These are phyloP conservation scores for Psilocybe cubensis DNA, from an alignment of 768 basidiomycete species.

Conservation along the genomic window DNA sequence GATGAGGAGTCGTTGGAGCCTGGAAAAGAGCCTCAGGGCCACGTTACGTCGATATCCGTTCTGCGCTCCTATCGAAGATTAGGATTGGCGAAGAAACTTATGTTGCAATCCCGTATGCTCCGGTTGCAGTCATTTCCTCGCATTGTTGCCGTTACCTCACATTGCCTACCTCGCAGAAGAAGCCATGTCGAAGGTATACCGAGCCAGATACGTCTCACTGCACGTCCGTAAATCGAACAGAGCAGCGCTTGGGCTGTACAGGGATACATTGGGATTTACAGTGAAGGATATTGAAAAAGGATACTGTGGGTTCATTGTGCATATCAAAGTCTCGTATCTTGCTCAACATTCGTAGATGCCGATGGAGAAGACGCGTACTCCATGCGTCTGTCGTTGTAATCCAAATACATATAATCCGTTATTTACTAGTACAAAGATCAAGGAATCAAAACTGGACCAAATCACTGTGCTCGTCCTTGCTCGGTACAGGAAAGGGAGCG, in stretches of 20 bases:
- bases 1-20: constrained; percentile 61
- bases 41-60: constrained; percentile 97
- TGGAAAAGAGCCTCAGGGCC: constrained; percentile 80
- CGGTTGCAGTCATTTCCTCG: neutral
- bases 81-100: constrained; percentile 93
- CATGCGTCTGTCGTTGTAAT: constrained; percentile 73
- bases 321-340: neutral
- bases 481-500: neutral
- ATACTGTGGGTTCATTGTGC: constrained; percentile 66
- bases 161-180: constrained; percentile 61
- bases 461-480: constrained; percentile 11
- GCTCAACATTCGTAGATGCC: constrained; percentile 60
- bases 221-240: constrained; percentile 97
- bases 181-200: constrained; percentile 89
- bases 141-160: neutral
- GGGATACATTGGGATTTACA: constrained; percentile 90
- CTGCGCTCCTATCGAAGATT: constrained; percentile 88
- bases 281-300: constrained; percentile 87
- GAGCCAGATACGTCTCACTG: constrained; percentile 85
- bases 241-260: constrained; percentile 87
- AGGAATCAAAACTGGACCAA: constrained; percentile 15
- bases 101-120: constrained; percentile 88
- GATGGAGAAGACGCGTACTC: constrained; percentile 95
- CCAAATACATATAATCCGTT: constrained; percentile 10
- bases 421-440: constrained; percentile 3